Percentiles rank a stretch among this genome's conserved stretches.
These are phyloP conservation scores for Asterophora parasitica DNA, from an alignment of 768 basidiomycete genomes.

Conservation along the genomic window DNA sequence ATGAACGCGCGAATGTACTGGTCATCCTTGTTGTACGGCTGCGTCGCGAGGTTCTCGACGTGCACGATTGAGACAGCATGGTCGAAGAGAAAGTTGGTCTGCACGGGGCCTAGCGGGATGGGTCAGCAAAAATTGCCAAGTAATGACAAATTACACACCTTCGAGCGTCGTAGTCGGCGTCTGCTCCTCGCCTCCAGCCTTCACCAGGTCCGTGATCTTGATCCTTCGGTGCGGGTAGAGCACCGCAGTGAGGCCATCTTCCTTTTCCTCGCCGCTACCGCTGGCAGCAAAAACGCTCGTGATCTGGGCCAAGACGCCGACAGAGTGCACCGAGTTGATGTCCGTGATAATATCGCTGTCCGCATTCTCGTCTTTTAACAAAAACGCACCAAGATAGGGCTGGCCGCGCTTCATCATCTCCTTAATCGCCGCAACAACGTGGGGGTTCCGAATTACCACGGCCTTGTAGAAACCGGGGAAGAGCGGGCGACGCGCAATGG, in stretches of 20 bases:
- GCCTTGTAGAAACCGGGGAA: slow-evolving; percentile 99
- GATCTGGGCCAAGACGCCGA: slow-evolving; percentile 96
- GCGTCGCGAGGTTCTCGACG: slow-evolving; percentile 76
- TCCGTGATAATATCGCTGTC: slow-evolving; percentile 93
- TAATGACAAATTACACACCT: slow-evolving; percentile 9
- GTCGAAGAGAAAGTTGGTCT: slow-evolving; percentile 81
- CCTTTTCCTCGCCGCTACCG: slow-evolving; percentile 52
- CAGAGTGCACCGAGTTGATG: slow-evolving; percentile 80
- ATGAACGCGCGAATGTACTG: slow-evolving; percentile 95
- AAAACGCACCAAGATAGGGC: slow-evolving; percentile 94
- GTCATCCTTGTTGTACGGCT: slow-evolving; percentile 87
- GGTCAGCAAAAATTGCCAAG: background rate
- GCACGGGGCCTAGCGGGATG: slow-evolving; percentile 47
- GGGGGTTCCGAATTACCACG: slow-evolving; percentile 86
- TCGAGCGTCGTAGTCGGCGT: slow-evolving; percentile 39
- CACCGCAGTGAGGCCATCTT: slow-evolving; percentile 91
- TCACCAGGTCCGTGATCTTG: slow-evolving; percentile 81
- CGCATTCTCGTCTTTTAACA: slow-evolving; percentile 89
- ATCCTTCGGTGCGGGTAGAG: slow-evolving; percentile 92
- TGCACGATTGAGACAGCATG: slow-evolving; percentile 85
- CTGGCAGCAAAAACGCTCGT: slow-evolving; percentile 82
- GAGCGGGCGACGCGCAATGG: slow-evolving; percentile 90
- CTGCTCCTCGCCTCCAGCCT: slow-evolving; percentile 47
- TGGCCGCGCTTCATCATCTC: slow-evolving; percentile 97
- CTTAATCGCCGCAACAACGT: slow-evolving; percentile 89